Base-by-base conservation (phyloP, 2,329 filamentous ascomycete species). In the Arachnomyces sp. region DNA sequence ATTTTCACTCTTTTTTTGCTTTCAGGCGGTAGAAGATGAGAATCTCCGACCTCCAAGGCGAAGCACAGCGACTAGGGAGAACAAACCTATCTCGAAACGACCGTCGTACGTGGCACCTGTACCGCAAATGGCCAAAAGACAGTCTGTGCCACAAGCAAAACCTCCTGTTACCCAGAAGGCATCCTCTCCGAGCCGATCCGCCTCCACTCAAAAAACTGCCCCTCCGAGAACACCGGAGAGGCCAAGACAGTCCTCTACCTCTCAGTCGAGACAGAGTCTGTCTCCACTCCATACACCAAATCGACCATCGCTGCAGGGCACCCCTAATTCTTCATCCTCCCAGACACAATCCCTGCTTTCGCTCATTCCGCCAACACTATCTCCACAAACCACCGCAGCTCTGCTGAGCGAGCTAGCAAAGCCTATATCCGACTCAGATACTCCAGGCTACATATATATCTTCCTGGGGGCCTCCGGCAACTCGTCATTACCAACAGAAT, bases 371-470 rank as follows among this genome's bases (percentile, higher is more conserved):
- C 60, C 73, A 7, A 65, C 72, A 2, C 69, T 86, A 3, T 74
- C 81, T 2, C 80, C 85, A 1, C 69, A 82, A 50, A 84, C 79
- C 1, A 70, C 84, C 0, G 82, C 86, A 0, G 66, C 72, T 4
- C 72, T 96, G 3, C 74, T 90, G 44, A 71, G 82, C 2, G 89
- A 96, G 61, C 72, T 96, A 7, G 77, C 63, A 58, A 92, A 75
- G 69, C 87, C 72, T 1, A 76, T 89, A 34, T 88, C 86, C 0
- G 69, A 77, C 15, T 68, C 74, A 39, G 86, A 92, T 49, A 86
- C 93, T 51, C 71, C 83, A 9, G 92, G 92, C 29, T 98, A 92
- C 66, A 96, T 98, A 51, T 98, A 98, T 73, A 94, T 98, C 63
- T 98, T 96, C 72, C 95, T 90, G 88, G 74, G 95, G 15, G 95